Evolutionary conservation across 352 stramenopile species (phyloP), one percentile per base, ranked within the genome.

Genomic region (Phytophthora hibernalis): DNA sequence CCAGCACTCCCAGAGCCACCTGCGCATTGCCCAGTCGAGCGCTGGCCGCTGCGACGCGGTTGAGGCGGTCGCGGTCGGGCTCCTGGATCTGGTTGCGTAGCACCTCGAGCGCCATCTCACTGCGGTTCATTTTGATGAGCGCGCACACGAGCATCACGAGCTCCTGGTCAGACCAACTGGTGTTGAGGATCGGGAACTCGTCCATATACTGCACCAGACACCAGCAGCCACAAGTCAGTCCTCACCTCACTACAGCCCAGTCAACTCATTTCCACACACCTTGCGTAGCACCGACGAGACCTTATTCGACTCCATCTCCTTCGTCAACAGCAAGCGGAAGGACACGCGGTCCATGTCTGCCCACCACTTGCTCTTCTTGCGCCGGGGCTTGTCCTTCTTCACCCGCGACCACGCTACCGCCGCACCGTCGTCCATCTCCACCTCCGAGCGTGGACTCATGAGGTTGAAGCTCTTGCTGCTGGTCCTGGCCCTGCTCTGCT

Each of bases 101-200:
- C 57, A 94, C 68, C 22, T 80, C 70, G 26, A 91, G 68, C 62
- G 83, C 84, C 28, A 74, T 56, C 35, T 83, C 68, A 47, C 67
- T 82, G 64, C 82, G 82, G 62, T 90, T 91, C 76, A 87, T 83
- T 59, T 89, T 89, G 55, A 92, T 90, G 16, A 94, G 74, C 44
- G 82, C 76, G 48, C 80, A 77, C 5, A 85, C 77, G 55, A 94
- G 87, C 67, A 91, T 79, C 52, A 94, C 86, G 48, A 92, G 80
- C 62, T 92, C 83, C 59, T 92, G 79, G 57, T 89, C 72, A 7
- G 61, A 83, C 83, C 86, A 94, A 12, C 73, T 61, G 49, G 63
- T 86, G 55, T 90, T 71, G 31, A 83, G 40, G 60, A 92, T 87
- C 43, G 79, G 82, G 51, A 79, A 90, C 53, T 91, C 79, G 56